Percentiles rank a stretch among this genome's conserved stretches.
Conservation (phyloP, 345 rosid species). For the Cochlearia excelsa region DNA sequence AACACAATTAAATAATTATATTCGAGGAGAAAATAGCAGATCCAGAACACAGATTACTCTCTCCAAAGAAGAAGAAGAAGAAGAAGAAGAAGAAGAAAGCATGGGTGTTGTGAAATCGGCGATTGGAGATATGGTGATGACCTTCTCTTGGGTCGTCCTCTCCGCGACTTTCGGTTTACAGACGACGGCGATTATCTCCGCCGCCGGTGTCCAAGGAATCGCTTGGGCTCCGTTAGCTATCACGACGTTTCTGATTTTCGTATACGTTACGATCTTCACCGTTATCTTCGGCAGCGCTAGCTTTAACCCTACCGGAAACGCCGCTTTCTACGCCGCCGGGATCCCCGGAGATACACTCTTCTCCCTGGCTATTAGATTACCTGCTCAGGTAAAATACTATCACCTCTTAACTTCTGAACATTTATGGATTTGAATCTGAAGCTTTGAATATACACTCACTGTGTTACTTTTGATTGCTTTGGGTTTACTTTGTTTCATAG, state of each 20-base stretch:
- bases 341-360: slow-evolving; percentile 70
- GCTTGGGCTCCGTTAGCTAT: slow-evolving; percentile 57
- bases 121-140: slow-evolving; percentile 62
- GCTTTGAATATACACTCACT: slow-evolving; percentile 2
- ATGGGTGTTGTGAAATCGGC: slow-evolving; percentile 70
- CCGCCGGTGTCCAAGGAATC: slow-evolving; percentile 44
- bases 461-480: too few species aligned
- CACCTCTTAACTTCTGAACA: slow-evolving; percentile 4
- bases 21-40: slow-evolving; percentile 24
- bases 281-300: slow-evolving; percentile 82
- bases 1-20: not conserved
- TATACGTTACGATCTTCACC: slow-evolving; percentile 61
- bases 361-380: slow-evolving; percentile 86
- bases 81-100: too few species aligned
- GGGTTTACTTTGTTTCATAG: too few species aligned
- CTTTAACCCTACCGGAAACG: slow-evolving; percentile 83
- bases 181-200: slow-evolving; percentile 47
- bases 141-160: slow-evolving; percentile 74
- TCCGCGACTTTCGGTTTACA: slow-evolving; percentile 63
- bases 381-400: slow-evolving; percentile 63
- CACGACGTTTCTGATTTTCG: slow-evolving; percentile 52
- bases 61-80: not conserved
- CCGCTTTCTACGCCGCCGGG: slow-evolving; percentile 85
- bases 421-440: not conserved
- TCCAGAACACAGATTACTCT: slow-evolving; percentile 18